Percentiles rank a stretch among this genome's conserved stretches.
These are phyloP conservation scores for Daldinia concentrica DNA, from an alignment of 495 filamentous ascomycete genomes.

Conservation along the genomic window DNA sequence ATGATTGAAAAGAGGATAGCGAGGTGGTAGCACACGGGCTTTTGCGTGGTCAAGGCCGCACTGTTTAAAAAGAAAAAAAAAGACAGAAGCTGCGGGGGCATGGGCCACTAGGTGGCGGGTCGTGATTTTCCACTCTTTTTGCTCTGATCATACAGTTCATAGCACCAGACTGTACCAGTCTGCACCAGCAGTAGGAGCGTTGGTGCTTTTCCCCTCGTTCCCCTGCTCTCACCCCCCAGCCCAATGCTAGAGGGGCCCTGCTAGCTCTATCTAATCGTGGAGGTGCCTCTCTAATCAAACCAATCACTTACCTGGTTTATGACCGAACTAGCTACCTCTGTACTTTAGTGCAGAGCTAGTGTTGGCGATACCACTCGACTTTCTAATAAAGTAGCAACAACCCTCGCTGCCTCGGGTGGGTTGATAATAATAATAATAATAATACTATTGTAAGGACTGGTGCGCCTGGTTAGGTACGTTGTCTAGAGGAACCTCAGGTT, in stretches of 20 bases:
- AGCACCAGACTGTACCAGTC: slow-evolving; percentile 6
- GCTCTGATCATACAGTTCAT: slow-evolving; percentile 15
- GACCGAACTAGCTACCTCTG: slow-evolving; percentile 30
- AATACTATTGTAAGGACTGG: slow-evolving; percentile 13
- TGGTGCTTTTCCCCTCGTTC: slow-evolving; percentile 22
- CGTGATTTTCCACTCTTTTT: slow-evolving; percentile 40
- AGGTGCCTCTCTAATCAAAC: slow-evolving; percentile 27
- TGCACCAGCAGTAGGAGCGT: slow-evolving; percentile 22
- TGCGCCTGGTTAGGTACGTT: slow-evolving; percentile 1
- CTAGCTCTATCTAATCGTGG: slow-evolving; percentile 44
- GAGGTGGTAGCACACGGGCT: slow-evolving; percentile 62
- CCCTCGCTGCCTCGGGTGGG: slow-evolving; percentile 19
- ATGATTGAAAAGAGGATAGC: slow-evolving; percentile 69
- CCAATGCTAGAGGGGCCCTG: slow-evolving; percentile 25
- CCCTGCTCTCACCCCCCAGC: slow-evolving; percentile 33
- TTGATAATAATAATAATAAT: background rate
- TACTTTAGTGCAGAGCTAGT: slow-evolving; percentile 41
- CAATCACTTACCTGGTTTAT: slow-evolving; percentile 36
- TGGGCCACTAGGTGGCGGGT: slow-evolving; percentile 40
- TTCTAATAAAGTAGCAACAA: slow-evolving; percentile 26
- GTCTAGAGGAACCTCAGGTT: slow-evolving; percentile 1
- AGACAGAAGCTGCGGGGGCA: slow-evolving; percentile 58
- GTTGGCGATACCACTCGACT: slow-evolving; percentile 38
- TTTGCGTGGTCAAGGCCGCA: slow-evolving; percentile 56
- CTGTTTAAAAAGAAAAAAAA: slow-evolving; percentile 55